These are phyloP conservation scores for Eucalyptus guilfoylei DNA, from an alignment of 345 rosid genomes.

Conservation along the genomic window DNA sequence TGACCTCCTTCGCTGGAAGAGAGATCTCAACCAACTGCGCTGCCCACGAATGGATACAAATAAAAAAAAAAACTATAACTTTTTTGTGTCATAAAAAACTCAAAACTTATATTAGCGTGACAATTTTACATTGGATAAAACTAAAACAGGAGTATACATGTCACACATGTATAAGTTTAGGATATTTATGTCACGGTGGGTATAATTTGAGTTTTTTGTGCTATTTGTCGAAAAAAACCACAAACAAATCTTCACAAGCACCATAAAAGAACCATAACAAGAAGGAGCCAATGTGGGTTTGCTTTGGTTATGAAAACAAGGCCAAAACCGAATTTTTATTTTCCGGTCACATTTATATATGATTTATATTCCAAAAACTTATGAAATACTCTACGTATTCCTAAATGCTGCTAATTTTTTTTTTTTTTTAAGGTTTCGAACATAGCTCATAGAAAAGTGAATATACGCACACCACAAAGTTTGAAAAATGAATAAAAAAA, in stretches of 20 bases:
- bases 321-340: background rate
- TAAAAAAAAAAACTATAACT: too few species aligned
- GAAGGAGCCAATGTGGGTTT: background rate
- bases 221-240: background rate
- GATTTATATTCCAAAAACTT: background rate
- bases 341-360: background rate
- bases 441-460: background rate
- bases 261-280: background rate
- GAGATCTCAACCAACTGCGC: too few species aligned
- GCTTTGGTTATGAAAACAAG: background rate
- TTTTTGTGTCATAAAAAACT: too few species aligned
- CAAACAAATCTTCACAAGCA: background rate
- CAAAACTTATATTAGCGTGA: background rate
- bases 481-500: background rate
- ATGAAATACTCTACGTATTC: background rate
- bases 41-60: too few species aligned
- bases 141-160: fast-evolving
- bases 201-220: background rate
- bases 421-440: background rate
- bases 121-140: background rate
- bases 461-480: background rate
- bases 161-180: too few species aligned
- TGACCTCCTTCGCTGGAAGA: too few species aligned
- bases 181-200: fast-evolving
- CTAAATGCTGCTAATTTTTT: background rate